Base-by-base conservation (phyloP, 2,329 filamentous ascomycete genomes). In the Waltergamsia citrina region DNA sequence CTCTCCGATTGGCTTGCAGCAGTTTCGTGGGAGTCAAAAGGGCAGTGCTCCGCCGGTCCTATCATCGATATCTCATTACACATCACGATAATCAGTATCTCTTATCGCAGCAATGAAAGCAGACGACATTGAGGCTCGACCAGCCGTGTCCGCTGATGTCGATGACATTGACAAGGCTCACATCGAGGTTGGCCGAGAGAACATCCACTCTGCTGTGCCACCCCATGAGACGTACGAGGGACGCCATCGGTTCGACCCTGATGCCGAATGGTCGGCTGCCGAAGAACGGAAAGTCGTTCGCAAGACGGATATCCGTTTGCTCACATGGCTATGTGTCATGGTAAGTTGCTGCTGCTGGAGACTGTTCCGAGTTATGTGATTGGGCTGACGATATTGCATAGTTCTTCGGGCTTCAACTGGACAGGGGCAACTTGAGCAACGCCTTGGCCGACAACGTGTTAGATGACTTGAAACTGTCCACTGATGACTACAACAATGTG, bases 371-470 rank as follows among this genome's bases (percentile, higher is more conserved):
- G 21, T 68, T 74, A 26, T 67, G 61, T 33, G 45, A 57, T 0
- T 73, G 66, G 60, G 62, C 66, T 26, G 10, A 31, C 10, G 11
- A 8, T 20, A 60, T 14, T 12, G 4, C 6, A 52, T 38, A 20
- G 56, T 80, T 81, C 53, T 78, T 80, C 37, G 72, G 71, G 0
- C 59, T 81, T 5, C 74, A 81, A 46, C 56, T 81, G 7, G 76
- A 80, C 48, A 62, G 78, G 31, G 74, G 74, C 33, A 81, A 81
- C 45, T 56, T 81, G 46, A 63, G 62, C 35, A 77, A 78, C 43
- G 77, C 75, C 4, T 56, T 75, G 20, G 74, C 72, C 2, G 77
- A 81, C 47, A 71, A 75, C 43, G 62, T 82, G 45, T 60, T 83
- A 7, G 56, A 51, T 31, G 78, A 78, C 36, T 49, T 69, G 19